A percentile compares a stretch with the other conserved stretches of the same genome.
Evolutionary conservation across 495 filamentous ascomycete species (phyloP).

Genomic region (Tetracladium setigerum): DNA sequence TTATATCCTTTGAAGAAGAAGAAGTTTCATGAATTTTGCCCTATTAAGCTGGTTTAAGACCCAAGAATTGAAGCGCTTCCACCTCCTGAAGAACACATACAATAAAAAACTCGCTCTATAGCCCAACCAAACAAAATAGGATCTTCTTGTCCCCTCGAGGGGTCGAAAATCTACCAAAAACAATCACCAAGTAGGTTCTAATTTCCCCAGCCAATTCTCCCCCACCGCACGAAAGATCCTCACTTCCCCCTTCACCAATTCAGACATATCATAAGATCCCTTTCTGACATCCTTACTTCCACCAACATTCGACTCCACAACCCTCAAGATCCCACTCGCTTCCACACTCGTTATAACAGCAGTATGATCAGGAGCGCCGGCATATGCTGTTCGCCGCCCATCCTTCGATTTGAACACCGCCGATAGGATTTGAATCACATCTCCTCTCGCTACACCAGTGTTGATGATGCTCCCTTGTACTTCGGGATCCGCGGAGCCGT

Average conservation of each 20-base stretch:
- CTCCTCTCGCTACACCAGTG: conserved; percentile 27
- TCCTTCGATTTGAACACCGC: conserved; percentile 24
- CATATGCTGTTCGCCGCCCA: conserved; percentile 18
- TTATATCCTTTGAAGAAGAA: no score
- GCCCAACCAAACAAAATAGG: no score
- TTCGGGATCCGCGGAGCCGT: conserved; percentile 15
- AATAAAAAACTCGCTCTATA: no score
- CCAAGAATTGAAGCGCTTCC: no score
- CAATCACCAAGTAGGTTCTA: conserved; percentile 17
- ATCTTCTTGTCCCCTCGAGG: background rate
- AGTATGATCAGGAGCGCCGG: conserved; percentile 31
- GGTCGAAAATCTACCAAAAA: background rate
- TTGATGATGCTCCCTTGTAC: conserved; percentile 15
- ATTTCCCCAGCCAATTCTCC: conserved; percentile 15
- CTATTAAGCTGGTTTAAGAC: no score
- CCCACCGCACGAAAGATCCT: conserved; percentile 26
- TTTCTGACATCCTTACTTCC: conserved; percentile 23
- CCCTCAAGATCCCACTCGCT: conserved; percentile 20
- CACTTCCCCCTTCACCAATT: conserved; percentile 23
- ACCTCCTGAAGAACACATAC: no score
- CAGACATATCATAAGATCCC: conserved; percentile 22
- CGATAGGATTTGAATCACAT: conserved; percentile 30
- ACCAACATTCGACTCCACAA: conserved; percentile 30
- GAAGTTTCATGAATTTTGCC: no score
- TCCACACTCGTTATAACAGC: conserved; percentile 27